phyloP scores from a whole-genome alignment of 495 filamentous ascomycete genomes.

The Penicillium parvum region DNA sequence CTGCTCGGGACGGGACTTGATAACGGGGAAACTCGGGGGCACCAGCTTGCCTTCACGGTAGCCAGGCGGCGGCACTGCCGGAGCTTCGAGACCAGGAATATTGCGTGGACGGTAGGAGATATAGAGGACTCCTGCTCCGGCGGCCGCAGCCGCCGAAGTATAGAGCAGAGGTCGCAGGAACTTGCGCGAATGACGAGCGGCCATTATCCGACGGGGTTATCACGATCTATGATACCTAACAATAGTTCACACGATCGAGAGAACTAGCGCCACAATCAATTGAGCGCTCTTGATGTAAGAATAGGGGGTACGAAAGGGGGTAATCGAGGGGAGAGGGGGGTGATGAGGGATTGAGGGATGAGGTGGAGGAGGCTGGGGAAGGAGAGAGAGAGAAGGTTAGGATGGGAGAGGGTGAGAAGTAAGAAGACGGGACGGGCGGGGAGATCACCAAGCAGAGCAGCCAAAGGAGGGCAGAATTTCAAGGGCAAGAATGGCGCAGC shows the following conservation, averaged over 20 bases:
- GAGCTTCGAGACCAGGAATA: conserved; percentile 76
- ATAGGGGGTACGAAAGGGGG: too few species aligned
- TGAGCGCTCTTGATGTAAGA: too few species aligned
- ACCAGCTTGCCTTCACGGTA: conserved; percentile 74
- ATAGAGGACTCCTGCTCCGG: conserved; percentile 64
- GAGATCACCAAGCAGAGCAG: conserved; percentile 12
- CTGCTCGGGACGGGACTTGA: conserved; percentile 63
- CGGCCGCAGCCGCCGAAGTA: conserved; percentile 51
- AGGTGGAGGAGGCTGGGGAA: conserved; percentile 12
- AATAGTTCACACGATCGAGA: background rate
- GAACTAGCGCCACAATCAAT: too few species aligned
- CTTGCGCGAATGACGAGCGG: conserved; percentile 52
- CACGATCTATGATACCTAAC: background rate
- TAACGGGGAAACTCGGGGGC: conserved; percentile 73
- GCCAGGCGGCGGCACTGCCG: conserved; percentile 75
- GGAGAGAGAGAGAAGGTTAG: conserved; percentile 3
- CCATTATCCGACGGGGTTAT: conserved; percentile 43
- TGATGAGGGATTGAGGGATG: conserved; percentile 14
- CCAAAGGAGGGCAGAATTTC: conserved; percentile 5
- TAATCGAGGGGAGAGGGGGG: background rate
- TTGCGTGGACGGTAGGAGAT: conserved; percentile 78
- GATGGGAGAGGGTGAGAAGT: conserved; percentile 15
- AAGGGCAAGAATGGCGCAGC: conserved; percentile 17
- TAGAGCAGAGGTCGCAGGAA: conserved; percentile 59
- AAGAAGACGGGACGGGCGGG: conserved; percentile 18